Evolutionary conservation across 257 asterid species (phyloP).

Genomic region (Cynanchum wilfordii): DNA sequence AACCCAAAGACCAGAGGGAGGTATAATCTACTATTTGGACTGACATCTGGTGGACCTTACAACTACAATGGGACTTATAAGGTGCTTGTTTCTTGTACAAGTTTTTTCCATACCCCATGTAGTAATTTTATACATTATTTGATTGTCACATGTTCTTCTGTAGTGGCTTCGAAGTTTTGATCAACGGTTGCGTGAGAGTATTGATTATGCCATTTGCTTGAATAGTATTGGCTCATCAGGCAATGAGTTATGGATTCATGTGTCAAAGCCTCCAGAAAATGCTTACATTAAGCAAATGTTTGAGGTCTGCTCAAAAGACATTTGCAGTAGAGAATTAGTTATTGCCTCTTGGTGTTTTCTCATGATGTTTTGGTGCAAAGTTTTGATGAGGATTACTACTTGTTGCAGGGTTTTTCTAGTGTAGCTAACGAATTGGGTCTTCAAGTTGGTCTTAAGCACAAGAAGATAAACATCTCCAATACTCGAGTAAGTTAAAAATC

Average conservation of each 20-base stretch:
- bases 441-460: conserved; percentile 86
- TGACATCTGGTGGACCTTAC: conserved; percentile 97
- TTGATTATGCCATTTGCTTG: conserved; percentile 91
- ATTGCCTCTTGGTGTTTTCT: conserved; percentile 4
- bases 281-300: conserved; percentile 73
- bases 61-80: conserved; percentile 84
- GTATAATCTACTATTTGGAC: conserved; percentile 74
- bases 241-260: conserved; percentile 70
- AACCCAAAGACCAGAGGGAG: conserved; percentile 89
- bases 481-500: conserved; percentile 63
- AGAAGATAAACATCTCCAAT: conserved; percentile 92
- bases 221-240: conserved; percentile 72
- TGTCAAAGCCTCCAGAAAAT: conserved; percentile 92
- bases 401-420: conserved; percentile 71
- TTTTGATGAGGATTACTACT: conserved; percentile 11
- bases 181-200: conserved; percentile 84
- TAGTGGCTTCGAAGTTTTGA: conserved; percentile 94
- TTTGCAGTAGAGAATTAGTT: neutral
- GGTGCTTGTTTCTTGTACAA: conserved; percentile 30
- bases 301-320: conserved; percentile 44
- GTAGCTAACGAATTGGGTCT: conserved; percentile 80
- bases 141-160: conserved; percentile 25
- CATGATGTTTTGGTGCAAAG: conserved; percentile 12
- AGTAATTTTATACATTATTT: conserved; percentile 17
- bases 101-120: neutral